Percentiles rank a stretch among this genome's conserved stretches.
These are phyloP conservation scores for Fusarium sp. DNA, from an alignment of 2,329 filamentous ascomycete genomes.

Conservation along the genomic window DNA sequence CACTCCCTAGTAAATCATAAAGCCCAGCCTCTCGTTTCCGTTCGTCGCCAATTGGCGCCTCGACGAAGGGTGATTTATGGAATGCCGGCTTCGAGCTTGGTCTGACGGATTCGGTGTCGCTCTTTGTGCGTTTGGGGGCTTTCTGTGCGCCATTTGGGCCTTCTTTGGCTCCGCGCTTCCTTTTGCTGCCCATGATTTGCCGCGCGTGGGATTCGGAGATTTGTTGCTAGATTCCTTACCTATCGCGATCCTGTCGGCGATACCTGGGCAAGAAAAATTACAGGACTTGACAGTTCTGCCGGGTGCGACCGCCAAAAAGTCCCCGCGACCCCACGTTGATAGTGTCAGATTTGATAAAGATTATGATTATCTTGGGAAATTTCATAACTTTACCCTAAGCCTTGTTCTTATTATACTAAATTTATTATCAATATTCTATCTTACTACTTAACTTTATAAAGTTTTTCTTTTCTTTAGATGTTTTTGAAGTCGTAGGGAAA, in stretches of 20 bases:
- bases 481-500: no score
- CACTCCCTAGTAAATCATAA: conserved; percentile 70
- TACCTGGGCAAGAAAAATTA: conserved; percentile 17
- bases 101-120: conserved; percentile 30
- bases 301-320: conserved; percentile 32
- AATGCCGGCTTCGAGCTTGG: conserved; percentile 27
- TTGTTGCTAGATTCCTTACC: no score
- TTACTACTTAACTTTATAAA: no score
- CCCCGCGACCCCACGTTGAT: conserved; percentile 28
- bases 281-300: conserved; percentile 31
- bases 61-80: conserved; percentile 58
- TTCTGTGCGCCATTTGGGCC: conserved; percentile 40
- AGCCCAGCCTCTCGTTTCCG: conserved; percentile 67
- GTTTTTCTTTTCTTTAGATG: no score
- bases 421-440: no score
- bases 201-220: no score
- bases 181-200: conserved; percentile 47
- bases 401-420: neutral
- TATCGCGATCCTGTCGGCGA: conserved; percentile 3
- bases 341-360: no score
- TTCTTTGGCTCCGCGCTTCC: conserved; percentile 49
- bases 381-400: neutral
- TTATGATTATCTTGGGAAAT: neutral
- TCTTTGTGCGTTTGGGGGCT: conserved; percentile 46
- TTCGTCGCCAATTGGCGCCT: conserved; percentile 62